Base-by-base conservation (phyloP, 306 rosid genomes). In the Glycyrrhiza uralensis region DNA sequence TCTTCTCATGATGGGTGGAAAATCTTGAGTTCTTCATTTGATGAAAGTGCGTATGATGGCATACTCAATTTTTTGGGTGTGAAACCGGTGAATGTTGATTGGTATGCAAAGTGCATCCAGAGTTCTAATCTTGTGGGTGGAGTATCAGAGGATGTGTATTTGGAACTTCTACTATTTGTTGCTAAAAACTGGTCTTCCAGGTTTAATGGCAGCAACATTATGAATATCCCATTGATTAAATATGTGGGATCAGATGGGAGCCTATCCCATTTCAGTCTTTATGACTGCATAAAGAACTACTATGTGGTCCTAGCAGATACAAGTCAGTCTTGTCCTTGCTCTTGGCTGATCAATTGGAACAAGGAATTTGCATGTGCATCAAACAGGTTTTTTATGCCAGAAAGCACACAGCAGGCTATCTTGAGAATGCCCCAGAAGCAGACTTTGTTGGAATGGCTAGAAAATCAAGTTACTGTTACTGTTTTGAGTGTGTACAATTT, bases 91-190 rank as follows among this genome's bases (percentile, higher is more conserved):
- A 23, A 51, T 17, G 44, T 3, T 44, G 89, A 83, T 22, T 92
- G 93, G 97, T 92, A 89, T 76, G 86, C 78, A 7, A 92, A 83
- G 82, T 92, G 92, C 85, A 73, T 92, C 15, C 84, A 72, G 81
- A 77, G 91, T 57, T 73, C 85, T 14, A 66, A 77, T 62, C 83
- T 92, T 33, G 91, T 86, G 17, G 81, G 30, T 13, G 77, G 76
- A 47, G 90, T 87, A 22, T 73, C 91, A 2, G 96, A 92, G 15
- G 66, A 41, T 23, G 55, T 79, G 12, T 87, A 92, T 73, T 56
- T 86, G 38, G 66, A 80, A 69, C 85, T 91, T 75, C 71, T 92
- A 7, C 26, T 65, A 57, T 89, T 87, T 69, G 18, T 87, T 66
- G 80, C 91, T 7, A 71, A 38, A 15, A 62, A 82, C 6, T 84